Evolutionary conservation across 139 green algal species (phyloP), one percentile per base, ranked within the genome.

Genomic region (Chlamydomonas asymmetrica): DNA sequence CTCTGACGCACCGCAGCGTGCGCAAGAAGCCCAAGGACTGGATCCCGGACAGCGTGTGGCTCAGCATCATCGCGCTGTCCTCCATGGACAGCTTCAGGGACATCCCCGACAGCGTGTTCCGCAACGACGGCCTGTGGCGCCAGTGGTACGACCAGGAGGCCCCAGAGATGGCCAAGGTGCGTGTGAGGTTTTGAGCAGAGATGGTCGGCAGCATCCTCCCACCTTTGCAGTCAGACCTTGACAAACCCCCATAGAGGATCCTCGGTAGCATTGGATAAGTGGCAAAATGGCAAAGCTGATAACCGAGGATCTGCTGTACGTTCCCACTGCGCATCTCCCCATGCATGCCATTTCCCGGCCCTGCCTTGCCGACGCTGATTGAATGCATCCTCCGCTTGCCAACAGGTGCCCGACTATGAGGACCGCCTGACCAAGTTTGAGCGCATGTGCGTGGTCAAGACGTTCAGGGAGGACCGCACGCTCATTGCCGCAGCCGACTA

Each of bases 11-110:
- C 54, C 8, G 13, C 32, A 61, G 61, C 38, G 88, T 93, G 77
- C 83, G 90, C 69, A 96, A 94, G 82, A 97, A 97, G 87, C 92
- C 93, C 67, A 97, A 97, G 82, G 94, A 97, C 56, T 96, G 93
- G 93, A 94, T 97, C 65, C 91, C 92, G 10, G 92, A 97, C 82
- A 79, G 48, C 27, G 90, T 94, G 32, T 98, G 95, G 95, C 86
- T 96, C 59, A 92, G 88, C 80, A 86, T 95, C 41, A 71, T 97
- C 9, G 93, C 93, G 2, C 81, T 97, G 76, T 90, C 83, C 31
- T 71, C 68, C 72, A 91, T 97, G 79, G 86, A 94, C 40, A 79
- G 89, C 8, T 91, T 96, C 82, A 75, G 88, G 8, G 94, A 97
- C 80, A 87, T 98, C 27, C 79, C 86, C 13, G 93, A 97, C 83